Percentiles rank a stretch among this genome's conserved stretches.
Conservation (phyloP, 192 early-diverging fungal genomes). For the Dimargaris cristalligena region DNA sequence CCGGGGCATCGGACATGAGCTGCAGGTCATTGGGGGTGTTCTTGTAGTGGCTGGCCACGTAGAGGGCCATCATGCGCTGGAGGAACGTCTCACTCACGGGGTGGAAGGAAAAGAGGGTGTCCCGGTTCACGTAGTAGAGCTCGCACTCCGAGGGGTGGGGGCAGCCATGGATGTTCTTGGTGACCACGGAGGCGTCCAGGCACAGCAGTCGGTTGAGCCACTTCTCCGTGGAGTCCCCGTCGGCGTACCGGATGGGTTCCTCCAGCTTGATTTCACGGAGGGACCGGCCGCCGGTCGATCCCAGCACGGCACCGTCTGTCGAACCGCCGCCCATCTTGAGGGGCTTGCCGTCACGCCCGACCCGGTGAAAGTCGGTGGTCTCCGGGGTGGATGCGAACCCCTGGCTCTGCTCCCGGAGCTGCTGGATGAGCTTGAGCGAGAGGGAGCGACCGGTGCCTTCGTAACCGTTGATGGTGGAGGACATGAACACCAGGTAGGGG, state of each 20-base stretch:
- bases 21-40: constrained; percentile 98
- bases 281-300: constrained; percentile 36
- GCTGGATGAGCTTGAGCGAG: constrained; percentile 87
- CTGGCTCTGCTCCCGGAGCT: constrained; percentile 82
- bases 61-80: constrained; percentile 94
- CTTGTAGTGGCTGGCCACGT: constrained; percentile 98
- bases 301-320: constrained; percentile 14
- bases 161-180: constrained; percentile 62
- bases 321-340: constrained; percentile 15
- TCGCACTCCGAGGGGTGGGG: constrained; percentile 90
- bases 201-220: constrained; percentile 95
- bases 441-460: constrained; percentile 96
- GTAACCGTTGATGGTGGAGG: constrained; percentile 98
- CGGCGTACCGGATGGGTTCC: constrained; percentile 86
- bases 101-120: constrained; percentile 96
- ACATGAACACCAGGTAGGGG: constrained; percentile 94
- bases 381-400: constrained; percentile 27
- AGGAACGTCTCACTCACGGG: constrained; percentile 91
- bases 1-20: constrained; percentile 92
- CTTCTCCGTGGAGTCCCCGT: constrained; percentile 73
- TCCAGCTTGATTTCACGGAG: constrained; percentile 83
- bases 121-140: constrained; percentile 90
- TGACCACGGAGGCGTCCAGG: constrained; percentile 63
- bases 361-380: constrained; percentile 27
- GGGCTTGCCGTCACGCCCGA: constrained; percentile 38